Conservation (phyloP, 2,329 filamentous ascomycete species). For the Aspergillus sp. region DNA sequence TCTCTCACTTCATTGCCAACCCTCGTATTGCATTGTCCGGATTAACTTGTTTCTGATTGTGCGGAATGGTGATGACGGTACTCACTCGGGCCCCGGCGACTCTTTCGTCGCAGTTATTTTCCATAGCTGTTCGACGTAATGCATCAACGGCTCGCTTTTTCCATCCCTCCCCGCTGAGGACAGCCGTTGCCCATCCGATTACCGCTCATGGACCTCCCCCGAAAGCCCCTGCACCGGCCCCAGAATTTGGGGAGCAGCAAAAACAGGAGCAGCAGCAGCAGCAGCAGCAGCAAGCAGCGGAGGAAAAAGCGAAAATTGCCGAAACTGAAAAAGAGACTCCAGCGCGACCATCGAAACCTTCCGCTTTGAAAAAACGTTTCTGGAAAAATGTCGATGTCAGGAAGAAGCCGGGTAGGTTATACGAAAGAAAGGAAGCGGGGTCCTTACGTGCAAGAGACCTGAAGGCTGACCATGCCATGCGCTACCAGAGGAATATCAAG, state of each 20-base stretch:
- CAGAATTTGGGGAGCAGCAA: slow-evolving; percentile 39
- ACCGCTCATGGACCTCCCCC: slow-evolving; percentile 56
- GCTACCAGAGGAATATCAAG: slow-evolving; percentile 46
- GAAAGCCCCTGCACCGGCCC: slow-evolving; percentile 46
- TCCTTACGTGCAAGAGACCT: no score
- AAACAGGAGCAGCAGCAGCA: neutral
- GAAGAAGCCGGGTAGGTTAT: slow-evolving; percentile 53
- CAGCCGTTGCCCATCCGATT: slow-evolving; percentile 51
- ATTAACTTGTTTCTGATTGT: slow-evolving; percentile 5
- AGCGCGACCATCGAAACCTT: slow-evolving; percentile 25
- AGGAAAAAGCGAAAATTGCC: slow-evolving; percentile 37
- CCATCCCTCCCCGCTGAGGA: slow-evolving; percentile 30
- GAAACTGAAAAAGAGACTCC: slow-evolving; percentile 10
- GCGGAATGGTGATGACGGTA: slow-evolving; percentile 12
- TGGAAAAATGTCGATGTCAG: slow-evolving; percentile 77
- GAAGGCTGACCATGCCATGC: no score
- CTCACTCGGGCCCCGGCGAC: slow-evolving; percentile 16
- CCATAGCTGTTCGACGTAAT: slow-evolving; percentile 9
- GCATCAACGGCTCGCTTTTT: slow-evolving; percentile 21
- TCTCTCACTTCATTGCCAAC: slow-evolving; percentile 1
- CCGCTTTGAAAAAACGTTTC: slow-evolving; percentile 63
- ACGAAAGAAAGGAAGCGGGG: no score
- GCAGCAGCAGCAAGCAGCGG: slow-evolving; percentile 39
- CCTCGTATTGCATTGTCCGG: slow-evolving; percentile 5
- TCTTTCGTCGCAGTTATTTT: slow-evolving; percentile 14